These are phyloP conservation scores for Lolium perenne DNA, from an alignment of 176 grass and related monocot species.

Conservation along the genomic window DNA sequence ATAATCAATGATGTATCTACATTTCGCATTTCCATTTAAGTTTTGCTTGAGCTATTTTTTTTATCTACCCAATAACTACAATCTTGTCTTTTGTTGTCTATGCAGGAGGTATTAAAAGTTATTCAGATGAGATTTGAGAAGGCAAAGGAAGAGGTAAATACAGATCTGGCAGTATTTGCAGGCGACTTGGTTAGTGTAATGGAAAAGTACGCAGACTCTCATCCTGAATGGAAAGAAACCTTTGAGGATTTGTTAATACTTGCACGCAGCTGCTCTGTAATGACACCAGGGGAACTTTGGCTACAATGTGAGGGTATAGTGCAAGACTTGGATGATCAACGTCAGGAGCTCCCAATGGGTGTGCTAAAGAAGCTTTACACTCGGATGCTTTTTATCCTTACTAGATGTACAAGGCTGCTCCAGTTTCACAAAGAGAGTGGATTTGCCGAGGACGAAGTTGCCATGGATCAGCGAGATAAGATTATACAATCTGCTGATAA, in stretches of 20 bases:
- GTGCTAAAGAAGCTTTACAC: slow-evolving; percentile 96
- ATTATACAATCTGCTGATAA: slow-evolving; percentile 83
- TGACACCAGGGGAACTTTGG: slow-evolving; percentile 95
- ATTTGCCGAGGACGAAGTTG: slow-evolving; percentile 91
- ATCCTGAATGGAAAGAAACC: slow-evolving; percentile 99
- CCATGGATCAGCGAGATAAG: slow-evolving; percentile 77
- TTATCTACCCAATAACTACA: slow-evolving; percentile 22
- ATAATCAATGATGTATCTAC: slow-evolving; percentile 9
- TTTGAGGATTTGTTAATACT: slow-evolving; percentile 96
- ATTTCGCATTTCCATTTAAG: not conserved
- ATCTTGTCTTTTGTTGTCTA: slow-evolving; percentile 33
- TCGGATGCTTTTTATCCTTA: slow-evolving; percentile 98
- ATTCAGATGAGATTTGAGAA: slow-evolving; percentile 99
- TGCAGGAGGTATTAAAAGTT: slow-evolving; percentile 93
- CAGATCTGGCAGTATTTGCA: slow-evolving; percentile 94
- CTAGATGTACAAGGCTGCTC: slow-evolving; percentile 93
- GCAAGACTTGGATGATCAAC: slow-evolving; percentile 95
- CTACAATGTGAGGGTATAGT: slow-evolving; percentile 99
- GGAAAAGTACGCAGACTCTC: slow-evolving; percentile 90
- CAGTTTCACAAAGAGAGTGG: slow-evolving; percentile 97
- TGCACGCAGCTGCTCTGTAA: slow-evolving; percentile 95
- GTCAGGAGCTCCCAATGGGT: slow-evolving; percentile 88
- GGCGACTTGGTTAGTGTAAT: slow-evolving; percentile 95
- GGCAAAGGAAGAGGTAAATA: slow-evolving; percentile 96
- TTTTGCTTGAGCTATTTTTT: slow-evolving; percentile 21